phyloP scores from a whole-genome alignment of 2,329 filamentous ascomycete species.

The Neofusicoccum umdonicola region DNA sequence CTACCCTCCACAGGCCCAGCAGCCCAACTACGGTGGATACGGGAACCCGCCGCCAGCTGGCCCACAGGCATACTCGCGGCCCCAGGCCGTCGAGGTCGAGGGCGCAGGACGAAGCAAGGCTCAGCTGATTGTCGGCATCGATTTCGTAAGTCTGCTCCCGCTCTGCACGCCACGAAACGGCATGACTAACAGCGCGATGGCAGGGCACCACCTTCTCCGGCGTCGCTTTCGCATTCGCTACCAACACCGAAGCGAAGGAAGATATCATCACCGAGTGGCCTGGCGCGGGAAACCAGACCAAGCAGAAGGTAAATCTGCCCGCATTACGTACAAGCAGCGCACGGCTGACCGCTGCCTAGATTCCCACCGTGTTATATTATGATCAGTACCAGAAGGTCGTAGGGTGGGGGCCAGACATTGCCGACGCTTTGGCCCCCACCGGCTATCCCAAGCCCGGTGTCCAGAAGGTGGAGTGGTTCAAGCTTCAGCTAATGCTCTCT shows the following conservation, averaged over 20 bases:
- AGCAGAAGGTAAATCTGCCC: conserved; percentile 77
- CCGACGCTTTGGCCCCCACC: conserved; percentile 91
- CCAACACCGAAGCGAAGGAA: conserved; percentile 95
- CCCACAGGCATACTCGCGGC: conserved; percentile 31
- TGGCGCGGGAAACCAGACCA: conserved; percentile 93
- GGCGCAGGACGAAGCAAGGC: conserved; percentile 88
- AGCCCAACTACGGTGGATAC: conserved; percentile 31
- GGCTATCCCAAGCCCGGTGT: conserved; percentile 97
- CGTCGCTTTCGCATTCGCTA: conserved; percentile 89
- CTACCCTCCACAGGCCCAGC: conserved; percentile 35
- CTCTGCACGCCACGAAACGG: background rate
- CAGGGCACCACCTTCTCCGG: conserved; percentile 97
- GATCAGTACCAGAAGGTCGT: conserved; percentile 99
- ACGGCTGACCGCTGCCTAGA: conserved; percentile 53
- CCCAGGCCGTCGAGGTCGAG: conserved; percentile 67
- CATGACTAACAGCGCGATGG: conserved; percentile 20
- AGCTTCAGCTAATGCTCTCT: conserved; percentile 96
- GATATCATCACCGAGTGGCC: conserved; percentile 99
- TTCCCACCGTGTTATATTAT: conserved; percentile 98
- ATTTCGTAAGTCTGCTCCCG: conserved; percentile 70
- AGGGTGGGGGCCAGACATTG: conserved; percentile 98
- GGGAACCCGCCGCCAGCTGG: conserved; percentile 32
- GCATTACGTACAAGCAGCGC: background rate
- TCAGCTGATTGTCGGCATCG: conserved; percentile 96
- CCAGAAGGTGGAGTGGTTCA: conserved; percentile 99